Conservation (phyloP, 176 grass and related monocot species). For the Carex kokanica region DNA sequence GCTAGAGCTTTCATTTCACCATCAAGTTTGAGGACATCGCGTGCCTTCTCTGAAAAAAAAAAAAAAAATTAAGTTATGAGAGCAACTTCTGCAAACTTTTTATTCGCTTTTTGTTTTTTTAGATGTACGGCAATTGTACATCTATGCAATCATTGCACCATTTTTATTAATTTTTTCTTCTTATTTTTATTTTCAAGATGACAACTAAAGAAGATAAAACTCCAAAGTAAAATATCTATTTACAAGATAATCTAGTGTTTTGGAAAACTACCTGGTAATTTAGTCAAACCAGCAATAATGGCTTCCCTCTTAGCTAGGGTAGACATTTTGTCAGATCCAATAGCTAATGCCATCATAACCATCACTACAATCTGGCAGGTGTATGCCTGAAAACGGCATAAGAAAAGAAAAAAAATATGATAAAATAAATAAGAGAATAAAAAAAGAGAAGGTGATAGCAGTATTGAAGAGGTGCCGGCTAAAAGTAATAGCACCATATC, state of each 20-base stretch:
- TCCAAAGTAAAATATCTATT: neutral
- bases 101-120: neutral
- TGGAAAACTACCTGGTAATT: conserved; percentile 54
- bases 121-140: neutral
- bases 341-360: conserved; percentile 92
- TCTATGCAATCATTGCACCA: neutral
- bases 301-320: conserved; percentile 60
- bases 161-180: neutral
- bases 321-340: conserved; percentile 93
- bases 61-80: neutral
- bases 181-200: neutral
- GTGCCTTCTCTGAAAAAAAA: conserved; percentile 41
- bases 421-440: neutral
- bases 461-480: neutral
- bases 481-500: neutral
- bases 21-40: conserved; percentile 85
- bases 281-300: conserved; percentile 58
- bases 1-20: conserved; percentile 88
- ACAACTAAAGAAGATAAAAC: neutral
- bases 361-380: conserved; percentile 97
- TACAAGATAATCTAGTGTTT: neutral
- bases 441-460: neutral
- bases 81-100: neutral
- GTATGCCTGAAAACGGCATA: conserved; percentile 55
- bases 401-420: neutral